Conservation (phyloP, 345 rosid species). For the Gossypium stocksii region DNA sequence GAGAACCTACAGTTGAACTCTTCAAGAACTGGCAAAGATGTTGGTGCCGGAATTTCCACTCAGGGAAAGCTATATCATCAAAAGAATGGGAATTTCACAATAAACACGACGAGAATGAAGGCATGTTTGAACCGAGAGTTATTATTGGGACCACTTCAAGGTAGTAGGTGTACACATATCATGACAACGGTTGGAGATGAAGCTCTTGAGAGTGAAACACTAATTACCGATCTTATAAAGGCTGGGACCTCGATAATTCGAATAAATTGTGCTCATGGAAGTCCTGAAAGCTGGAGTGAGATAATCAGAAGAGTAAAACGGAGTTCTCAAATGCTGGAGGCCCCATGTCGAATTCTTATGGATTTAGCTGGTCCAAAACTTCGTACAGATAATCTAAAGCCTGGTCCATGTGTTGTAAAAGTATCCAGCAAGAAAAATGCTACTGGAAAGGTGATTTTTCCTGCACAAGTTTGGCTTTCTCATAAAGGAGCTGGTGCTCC, state of each 20-base stretch:
- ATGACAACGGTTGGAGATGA: constrained; percentile 71
- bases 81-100: constrained; percentile 18
- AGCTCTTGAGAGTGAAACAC: constrained; percentile 46
- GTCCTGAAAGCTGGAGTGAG: constrained; percentile 52
- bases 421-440: constrained; percentile 55
- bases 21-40: constrained; percentile 12
- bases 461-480: constrained; percentile 60
- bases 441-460: constrained; percentile 43
- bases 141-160: constrained; percentile 43
- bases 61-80: constrained; percentile 18
- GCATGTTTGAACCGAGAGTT: constrained; percentile 37
- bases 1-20: constrained; percentile 26
- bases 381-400: constrained; percentile 47
- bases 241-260: constrained; percentile 55
- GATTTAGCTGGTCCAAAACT: constrained; percentile 80
- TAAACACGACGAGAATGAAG: constrained; percentile 29
- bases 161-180: constrained; percentile 41
- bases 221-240: constrained; percentile 42
- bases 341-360: constrained; percentile 62
- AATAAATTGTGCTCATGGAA: constrained; percentile 71
- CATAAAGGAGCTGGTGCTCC: constrained; percentile 44
- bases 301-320: constrained; percentile 51
- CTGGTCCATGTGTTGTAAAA: constrained; percentile 61
- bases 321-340: constrained; percentile 54
- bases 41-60: constrained; percentile 17